phyloP scores from a whole-genome alignment of 768 basidiomycete genomes.

The Collybia nuda region DNA sequence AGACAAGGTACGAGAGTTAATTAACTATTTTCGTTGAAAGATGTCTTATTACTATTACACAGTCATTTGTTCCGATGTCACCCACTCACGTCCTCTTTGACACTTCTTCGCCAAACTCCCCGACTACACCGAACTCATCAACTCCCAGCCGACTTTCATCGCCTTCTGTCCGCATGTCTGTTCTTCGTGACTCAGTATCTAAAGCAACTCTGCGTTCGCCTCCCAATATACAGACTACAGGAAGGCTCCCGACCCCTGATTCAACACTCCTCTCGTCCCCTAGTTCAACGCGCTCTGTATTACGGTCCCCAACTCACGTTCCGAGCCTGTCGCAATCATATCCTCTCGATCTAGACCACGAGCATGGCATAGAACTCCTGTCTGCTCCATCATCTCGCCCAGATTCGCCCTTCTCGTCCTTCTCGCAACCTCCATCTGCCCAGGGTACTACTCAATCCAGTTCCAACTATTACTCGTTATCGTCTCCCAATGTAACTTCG shows the following conservation, averaged over 20 bases:
- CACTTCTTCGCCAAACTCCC: conserved; percentile 23
- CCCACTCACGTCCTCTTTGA: conserved; percentile 50
- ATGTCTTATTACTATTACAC: conserved; percentile 3
- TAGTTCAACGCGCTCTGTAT: conserved; percentile 1
- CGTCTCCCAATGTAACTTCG: conserved; percentile 12
- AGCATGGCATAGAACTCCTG: conserved; percentile 41
- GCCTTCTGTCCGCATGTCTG: conserved; percentile 17
- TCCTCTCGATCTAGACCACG: conserved; percentile 41
- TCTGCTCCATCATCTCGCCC: conserved; percentile 44
- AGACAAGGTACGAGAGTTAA: conserved; percentile 43
- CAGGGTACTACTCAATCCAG: conserved; percentile 5
- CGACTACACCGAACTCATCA: conserved; percentile 23
- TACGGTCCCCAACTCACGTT: conserved; percentile 22
- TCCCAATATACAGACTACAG: conserved; percentile 6
- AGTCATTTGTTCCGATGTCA: conserved; percentile 50
- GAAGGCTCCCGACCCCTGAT: conserved; percentile 11
- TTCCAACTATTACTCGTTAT: conserved; percentile 16
- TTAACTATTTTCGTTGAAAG: background rate
- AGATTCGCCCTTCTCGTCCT: conserved; percentile 36
- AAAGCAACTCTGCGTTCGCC: conserved; percentile 16
- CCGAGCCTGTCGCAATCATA: conserved; percentile 43
- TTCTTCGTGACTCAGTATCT: conserved; percentile 11
- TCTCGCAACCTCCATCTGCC: conserved; percentile 15
- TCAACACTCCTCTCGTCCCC: conserved; percentile 11
- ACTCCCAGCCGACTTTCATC: conserved; percentile 21